These are phyloP conservation scores for Poterioochromonas sp. DNA, from an alignment of 352 stramenopile genomes.

Conservation along the genomic window DNA sequence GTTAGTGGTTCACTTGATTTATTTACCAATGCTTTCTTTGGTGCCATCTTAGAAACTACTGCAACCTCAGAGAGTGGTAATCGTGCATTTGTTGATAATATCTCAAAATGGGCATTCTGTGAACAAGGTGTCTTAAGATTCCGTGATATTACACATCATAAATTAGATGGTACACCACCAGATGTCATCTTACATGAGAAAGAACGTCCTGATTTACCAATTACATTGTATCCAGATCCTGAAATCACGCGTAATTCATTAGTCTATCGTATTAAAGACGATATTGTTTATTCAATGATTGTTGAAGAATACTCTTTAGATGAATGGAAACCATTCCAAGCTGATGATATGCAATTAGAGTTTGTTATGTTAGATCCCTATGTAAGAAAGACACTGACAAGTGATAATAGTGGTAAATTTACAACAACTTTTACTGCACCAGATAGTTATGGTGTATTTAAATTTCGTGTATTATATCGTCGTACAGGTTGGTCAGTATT, in stretches of 20 bases:
- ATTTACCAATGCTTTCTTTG: constrained; percentile 72
- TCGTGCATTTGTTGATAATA: constrained; percentile 56
- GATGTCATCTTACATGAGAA: constrained; percentile 78
- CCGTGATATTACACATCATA: constrained; percentile 69
- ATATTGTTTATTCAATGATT: constrained; percentile 77
- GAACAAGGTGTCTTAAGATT: constrained; percentile 71
- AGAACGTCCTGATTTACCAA: constrained; percentile 66
- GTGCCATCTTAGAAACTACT: neutral
- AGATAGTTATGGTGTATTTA: constrained; percentile 83
- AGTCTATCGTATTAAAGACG: constrained; percentile 84
- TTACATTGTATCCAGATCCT: constrained; percentile 75
- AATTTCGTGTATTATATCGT: constrained; percentile 80
- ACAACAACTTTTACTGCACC: constrained; percentile 67
- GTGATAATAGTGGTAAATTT: constrained; percentile 53
- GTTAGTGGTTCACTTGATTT: constrained; percentile 71
- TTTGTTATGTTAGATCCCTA: constrained; percentile 88
- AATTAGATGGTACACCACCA: constrained; percentile 60
- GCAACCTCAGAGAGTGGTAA: constrained; percentile 54
- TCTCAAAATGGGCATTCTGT: constrained; percentile 72
- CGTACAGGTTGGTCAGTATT: constrained; percentile 70
- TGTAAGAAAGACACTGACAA: constrained; percentile 69
- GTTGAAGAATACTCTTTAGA: constrained; percentile 67
- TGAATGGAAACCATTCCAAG: constrained; percentile 42
- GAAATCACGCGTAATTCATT: constrained; percentile 72
- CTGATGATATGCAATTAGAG: constrained; percentile 76